Conservation (phyloP, 2,329 filamentous ascomycete genomes). For the Diatrype stigma region DNA sequence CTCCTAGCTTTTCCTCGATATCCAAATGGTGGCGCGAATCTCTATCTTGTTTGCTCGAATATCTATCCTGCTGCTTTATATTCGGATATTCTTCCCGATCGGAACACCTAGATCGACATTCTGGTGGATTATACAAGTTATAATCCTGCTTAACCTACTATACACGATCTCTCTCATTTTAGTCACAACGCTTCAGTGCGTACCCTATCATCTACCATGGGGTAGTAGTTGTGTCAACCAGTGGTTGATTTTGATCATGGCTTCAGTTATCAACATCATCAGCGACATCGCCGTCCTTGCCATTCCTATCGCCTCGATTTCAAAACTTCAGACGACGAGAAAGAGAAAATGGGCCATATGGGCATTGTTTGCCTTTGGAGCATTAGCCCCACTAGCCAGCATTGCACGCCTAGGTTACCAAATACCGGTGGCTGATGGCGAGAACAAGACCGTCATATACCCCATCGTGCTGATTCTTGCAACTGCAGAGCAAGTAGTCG, state of each 20-base stretch:
- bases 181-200: slow-evolving; percentile 18
- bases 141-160: slow-evolving; percentile 19
- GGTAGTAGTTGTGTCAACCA: slow-evolving; percentile 20
- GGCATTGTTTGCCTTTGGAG: slow-evolving; percentile 25
- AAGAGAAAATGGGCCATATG: slow-evolving; percentile 25
- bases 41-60: slow-evolving; percentile 23
- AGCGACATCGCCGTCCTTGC: slow-evolving; percentile 22
- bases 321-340: slow-evolving; percentile 22
- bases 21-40: slow-evolving; percentile 19
- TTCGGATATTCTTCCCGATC: slow-evolving; percentile 19
- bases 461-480: slow-evolving; percentile 18
- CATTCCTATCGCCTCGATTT: slow-evolving; percentile 26
- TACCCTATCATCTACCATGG: slow-evolving; percentile 14
- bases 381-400: slow-evolving; percentile 22
- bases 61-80: slow-evolving; percentile 19
- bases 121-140: slow-evolving; percentile 21
- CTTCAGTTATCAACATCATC: slow-evolving; percentile 23
- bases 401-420: slow-evolving; percentile 21
- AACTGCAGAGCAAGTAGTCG: slow-evolving; percentile 17
- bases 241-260: slow-evolving; percentile 16
- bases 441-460: slow-evolving; percentile 21
- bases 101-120: slow-evolving; percentile 9
- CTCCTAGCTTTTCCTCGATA: slow-evolving; percentile 15
- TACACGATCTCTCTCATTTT: slow-evolving; percentile 21
- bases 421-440: slow-evolving; percentile 9